Base-by-base conservation (phyloP, 2,329 filamentous ascomycete genomes). In the Rhytidhysteron rufulum region DNA sequence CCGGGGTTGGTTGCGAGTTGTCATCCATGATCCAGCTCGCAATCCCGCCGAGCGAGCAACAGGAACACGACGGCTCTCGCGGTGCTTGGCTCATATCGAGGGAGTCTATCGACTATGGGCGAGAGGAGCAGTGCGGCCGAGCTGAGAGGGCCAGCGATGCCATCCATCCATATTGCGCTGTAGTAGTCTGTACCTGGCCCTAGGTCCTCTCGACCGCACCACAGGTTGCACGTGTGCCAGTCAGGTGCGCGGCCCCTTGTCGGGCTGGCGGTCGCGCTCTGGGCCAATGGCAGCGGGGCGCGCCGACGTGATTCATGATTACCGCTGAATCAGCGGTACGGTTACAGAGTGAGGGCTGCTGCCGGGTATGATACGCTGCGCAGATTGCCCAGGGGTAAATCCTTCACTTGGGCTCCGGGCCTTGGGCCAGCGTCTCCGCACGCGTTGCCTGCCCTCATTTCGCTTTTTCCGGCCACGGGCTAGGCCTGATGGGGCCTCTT, bases 301-400 rank as follows among this genome's bases (percentile, higher is more conserved):
- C 9, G 5, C 32, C 32, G 32, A 8, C n/a, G 8, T 8, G 5
- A 5, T 21, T 19, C n/a, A 34, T 20, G 18, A 49, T 48, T 55
- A 60, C 57, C 42, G 45, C 41, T 53, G 17, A 49, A 42, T 60
- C 54, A 60, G 51, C 54, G 34, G 50, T 55, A 40, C 44, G 43
- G 30, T 47, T 49, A 42, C 32, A 36, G 19, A 5, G 7, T 8
- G 8, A 8, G 30, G 11, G 22, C 4, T 31, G 22, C 18, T 32
- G 22, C n/a, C 21, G 11, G 22, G 4, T 11, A 18, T 17, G 13
- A 24, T 13, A 8, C 31, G 40, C 18, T 25, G 32, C 21, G n/a
- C 8, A 17, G 31, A 6, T 21, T 13, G 24, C 21, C 24, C 7
- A 13, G 24, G 13, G 7, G 8, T 27, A 37, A 44, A 42, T 42